Evolutionary conservation across 176 grass and related monocot genomes (phyloP), one percentile per base, ranked within the genome.

Genomic region (Echinochloa phyllopogon): DNA sequence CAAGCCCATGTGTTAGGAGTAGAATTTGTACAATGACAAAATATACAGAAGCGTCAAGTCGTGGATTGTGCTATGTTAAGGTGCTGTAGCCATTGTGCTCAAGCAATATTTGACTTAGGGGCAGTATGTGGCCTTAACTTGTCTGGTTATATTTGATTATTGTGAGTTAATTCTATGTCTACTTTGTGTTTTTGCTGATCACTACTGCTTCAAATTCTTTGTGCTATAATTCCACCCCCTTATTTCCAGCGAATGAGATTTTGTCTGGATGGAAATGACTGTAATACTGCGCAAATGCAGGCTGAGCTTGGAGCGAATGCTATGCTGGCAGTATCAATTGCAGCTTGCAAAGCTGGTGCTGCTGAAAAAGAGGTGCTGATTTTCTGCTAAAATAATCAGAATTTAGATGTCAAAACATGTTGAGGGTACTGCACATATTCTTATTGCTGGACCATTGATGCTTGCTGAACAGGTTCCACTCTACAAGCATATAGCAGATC

Each of bases 281-380:
- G 24, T 76, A 40, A 64, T 8, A 75, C 29, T 69, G 38, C 29
- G 55, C 41, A 72, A 59, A 61, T 88, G 57, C 84, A 99, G 96
- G 86, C 86, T 74, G 93, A 92, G 51, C 64, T 99, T 84, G 93
- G 89, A 92, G 87, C 86, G 40, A 99, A 96, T 92, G 81, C 91
- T 81, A 99, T 94, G 89, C 75, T 99, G 68, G 93, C 96, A 56
- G 96, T 99, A 39, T 99, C 93, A 73, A 96, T 99, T 79, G 96
- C 94, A 86, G 96, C 93, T 82, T 99, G 96, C 87, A 96, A 94
- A 93, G 93, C 96, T 83, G 96, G 96, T 72, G 93, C 93, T 89
- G 78, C 91, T 87, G 96, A 99, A 89, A 99, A 96, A 87, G 96
- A 99, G 93, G 96, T 88, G 75, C 41, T 51, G 52, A 2, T 78